A percentile compares a stretch with the other conserved stretches of the same genome.
Conservation (phyloP, 495 filamentous ascomycete genomes). For the Emericellopsis terricola region DNA sequence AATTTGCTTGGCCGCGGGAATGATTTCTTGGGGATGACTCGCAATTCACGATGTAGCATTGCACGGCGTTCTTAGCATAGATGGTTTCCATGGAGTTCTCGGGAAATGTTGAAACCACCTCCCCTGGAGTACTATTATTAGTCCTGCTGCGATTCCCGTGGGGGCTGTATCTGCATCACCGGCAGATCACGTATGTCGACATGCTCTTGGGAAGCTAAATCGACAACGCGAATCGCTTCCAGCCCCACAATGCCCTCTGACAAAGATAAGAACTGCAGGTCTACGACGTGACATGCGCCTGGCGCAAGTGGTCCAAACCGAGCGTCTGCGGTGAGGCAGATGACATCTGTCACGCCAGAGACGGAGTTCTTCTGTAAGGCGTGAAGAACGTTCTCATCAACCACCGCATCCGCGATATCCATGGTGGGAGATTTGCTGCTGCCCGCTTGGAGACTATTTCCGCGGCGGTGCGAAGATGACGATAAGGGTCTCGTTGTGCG, state of each 20-base stretch:
- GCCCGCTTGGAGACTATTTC: slow-evolving; percentile 24
- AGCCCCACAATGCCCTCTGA: slow-evolving; percentile 48
- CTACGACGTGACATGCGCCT: slow-evolving; percentile 60
- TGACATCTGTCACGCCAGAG: slow-evolving; percentile 54
- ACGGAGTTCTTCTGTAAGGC: slow-evolving; percentile 60
- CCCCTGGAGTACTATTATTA: too few relatives aligned
- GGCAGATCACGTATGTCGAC: slow-evolving; percentile 71
- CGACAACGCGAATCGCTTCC: slow-evolving; percentile 67
- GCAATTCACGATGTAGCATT: too few relatives aligned
- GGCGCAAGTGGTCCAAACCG: slow-evolving; percentile 63
- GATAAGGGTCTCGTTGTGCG: slow-evolving; percentile 39
- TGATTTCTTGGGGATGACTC: too few relatives aligned
- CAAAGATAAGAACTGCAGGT: slow-evolving; percentile 65
- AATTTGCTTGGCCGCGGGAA: too few relatives aligned
- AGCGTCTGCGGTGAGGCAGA: slow-evolving; percentile 71
- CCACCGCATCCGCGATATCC: slow-evolving; percentile 41
- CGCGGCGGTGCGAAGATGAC: slow-evolving; percentile 13
- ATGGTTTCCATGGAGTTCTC: too few relatives aligned
- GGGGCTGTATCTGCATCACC: slow-evolving; percentile 39
- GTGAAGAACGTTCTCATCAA: slow-evolving; percentile 72
- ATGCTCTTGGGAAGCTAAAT: slow-evolving; percentile 63
- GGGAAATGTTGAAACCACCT: too few relatives aligned
- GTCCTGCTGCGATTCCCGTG: too few relatives aligned
- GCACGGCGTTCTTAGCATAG: too few relatives aligned
- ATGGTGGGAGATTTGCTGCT: neutral